A percentile compares a stretch with the other conserved stretches of the same genome.
phyloP scores from a whole-genome alignment of 1,284 basidiomycete genomes.

The Moesziomyces antarcticus region DNA sequence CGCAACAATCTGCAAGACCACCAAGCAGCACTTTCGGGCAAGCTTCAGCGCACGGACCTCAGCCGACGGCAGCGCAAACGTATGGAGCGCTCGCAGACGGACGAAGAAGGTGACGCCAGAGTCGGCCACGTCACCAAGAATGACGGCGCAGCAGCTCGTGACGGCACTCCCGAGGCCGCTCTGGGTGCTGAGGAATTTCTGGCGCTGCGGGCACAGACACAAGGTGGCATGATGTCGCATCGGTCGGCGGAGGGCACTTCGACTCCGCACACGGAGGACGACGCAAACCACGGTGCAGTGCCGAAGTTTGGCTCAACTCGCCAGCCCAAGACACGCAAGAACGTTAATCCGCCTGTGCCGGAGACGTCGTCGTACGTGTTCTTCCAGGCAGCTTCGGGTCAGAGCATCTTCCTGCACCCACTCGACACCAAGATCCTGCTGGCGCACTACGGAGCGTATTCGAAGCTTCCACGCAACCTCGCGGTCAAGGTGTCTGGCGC shows the following conservation, averaged over 20 bases:
- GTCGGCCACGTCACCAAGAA: neutral
- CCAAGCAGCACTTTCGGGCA: conserved; percentile 36
- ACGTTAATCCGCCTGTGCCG: conserved; percentile 62
- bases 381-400: conserved; percentile 92
- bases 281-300: neutral
- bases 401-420: conserved; percentile 92
- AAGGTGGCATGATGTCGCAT: conserved; percentile 25
- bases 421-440: conserved; percentile 93
- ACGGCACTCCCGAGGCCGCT: conserved; percentile 31
- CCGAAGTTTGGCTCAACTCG: conserved; percentile 10
- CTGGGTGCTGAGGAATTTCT: conserved; percentile 41
- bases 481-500: conserved; percentile 81
- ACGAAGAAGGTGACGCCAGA: conserved; percentile 23
- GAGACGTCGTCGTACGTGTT: conserved; percentile 77
- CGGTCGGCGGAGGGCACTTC: conserved; percentile 8
- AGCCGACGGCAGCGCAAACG: conserved; percentile 51
- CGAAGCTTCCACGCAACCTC: conserved; percentile 85
- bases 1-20: conserved; percentile 73
- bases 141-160: conserved; percentile 6
- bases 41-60: conserved; percentile 29
- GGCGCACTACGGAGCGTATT: conserved; percentile 83
- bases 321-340: conserved; percentile 35
- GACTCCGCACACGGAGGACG: conserved; percentile 1
- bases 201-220: conserved; percentile 27
- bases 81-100: conserved; percentile 42